phyloP scores from a whole-genome alignment of 2,329 filamentous ascomycete genomes.

The Leptographium lundbergii region DNA sequence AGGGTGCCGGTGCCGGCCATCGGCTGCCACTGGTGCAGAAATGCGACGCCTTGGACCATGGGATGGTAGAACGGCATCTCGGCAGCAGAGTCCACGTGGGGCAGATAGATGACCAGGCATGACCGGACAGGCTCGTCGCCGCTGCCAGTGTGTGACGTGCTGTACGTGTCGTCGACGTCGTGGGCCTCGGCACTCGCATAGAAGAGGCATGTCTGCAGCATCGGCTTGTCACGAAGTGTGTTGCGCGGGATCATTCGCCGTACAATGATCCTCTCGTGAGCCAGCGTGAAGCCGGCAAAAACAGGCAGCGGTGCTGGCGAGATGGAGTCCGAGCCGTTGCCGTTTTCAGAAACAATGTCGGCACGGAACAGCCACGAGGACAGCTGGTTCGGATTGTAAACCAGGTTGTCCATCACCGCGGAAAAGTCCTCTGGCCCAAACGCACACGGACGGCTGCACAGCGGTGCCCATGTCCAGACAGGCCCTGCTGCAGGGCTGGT shows the following conservation, averaged over 20 bases:
- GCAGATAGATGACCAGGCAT: conserved; percentile 62
- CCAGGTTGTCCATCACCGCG: conserved; percentile 58
- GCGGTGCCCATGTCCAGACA: conserved; percentile 33
- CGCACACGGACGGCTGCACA: conserved; percentile 43
- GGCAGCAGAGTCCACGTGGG: conserved; percentile 49
- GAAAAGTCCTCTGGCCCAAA: conserved; percentile 53
- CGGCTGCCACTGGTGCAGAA: conserved; percentile 52
- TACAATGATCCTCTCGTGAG: conserved; percentile 52
- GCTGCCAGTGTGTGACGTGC: neutral
- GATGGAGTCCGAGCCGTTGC: neutral
- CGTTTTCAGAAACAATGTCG: conserved; percentile 43
- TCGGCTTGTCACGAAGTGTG: conserved; percentile 55
- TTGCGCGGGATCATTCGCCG: conserved; percentile 75
- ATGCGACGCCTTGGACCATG: conserved; percentile 58
- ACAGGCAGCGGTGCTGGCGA: conserved; percentile 5
- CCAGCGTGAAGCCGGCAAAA: conserved; percentile 10
- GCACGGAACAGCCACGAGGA: conserved; percentile 67
- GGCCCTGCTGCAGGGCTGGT: neutral
- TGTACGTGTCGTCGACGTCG: conserved; percentile 4
- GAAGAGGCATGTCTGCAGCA: conserved; percentile 76
- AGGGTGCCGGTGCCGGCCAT: conserved; percentile 30
- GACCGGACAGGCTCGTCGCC: conserved; percentile 13
- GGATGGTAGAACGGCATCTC: conserved; percentile 85
- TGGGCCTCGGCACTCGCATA: conserved; percentile 26
- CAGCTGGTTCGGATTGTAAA: conserved; percentile 70